Conservation (phyloP, 345 rosid genomes). For the Turritis glabra region DNA sequence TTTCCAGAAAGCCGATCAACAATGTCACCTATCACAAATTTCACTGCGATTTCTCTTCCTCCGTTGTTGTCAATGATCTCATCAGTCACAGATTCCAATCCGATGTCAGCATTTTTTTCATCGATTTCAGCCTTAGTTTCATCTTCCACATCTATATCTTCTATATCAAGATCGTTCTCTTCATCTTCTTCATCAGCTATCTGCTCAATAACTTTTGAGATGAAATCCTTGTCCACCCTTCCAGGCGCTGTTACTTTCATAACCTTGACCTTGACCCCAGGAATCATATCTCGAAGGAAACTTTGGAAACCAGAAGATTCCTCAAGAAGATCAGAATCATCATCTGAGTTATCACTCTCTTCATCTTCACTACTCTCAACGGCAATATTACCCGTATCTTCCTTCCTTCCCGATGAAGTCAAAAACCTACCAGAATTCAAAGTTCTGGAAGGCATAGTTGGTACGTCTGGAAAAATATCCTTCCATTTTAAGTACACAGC, state of each 20-base stretch:
- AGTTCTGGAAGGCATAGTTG: conserved; percentile 46
- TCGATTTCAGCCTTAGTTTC: conserved; percentile 57
- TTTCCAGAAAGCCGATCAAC: conserved; percentile 58
- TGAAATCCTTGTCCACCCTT: conserved; percentile 78
- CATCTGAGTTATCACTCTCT: conserved; percentile 64
- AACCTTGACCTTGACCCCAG: conserved; percentile 84
- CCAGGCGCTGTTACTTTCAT: conserved; percentile 76
- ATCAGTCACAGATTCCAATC: conserved; percentile 45
- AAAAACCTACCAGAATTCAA: conserved; percentile 45
- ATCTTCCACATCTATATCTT: conserved; percentile 62
- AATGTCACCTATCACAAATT: conserved; percentile 78
- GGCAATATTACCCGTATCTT: conserved; percentile 54
- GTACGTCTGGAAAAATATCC: conserved; percentile 49
- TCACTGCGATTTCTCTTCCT: conserved; percentile 66
- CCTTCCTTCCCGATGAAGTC: conserved; percentile 52
- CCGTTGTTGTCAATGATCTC: conserved; percentile 58
- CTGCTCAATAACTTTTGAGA: conserved; percentile 83
- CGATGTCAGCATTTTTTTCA: conserved; percentile 54
- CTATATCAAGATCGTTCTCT: conserved; percentile 54
- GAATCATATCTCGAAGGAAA: conserved; percentile 81
- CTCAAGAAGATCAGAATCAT: conserved; percentile 69
- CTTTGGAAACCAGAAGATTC: conserved; percentile 72
- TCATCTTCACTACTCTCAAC: conserved; percentile 59
- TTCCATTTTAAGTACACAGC: conserved; percentile 77
- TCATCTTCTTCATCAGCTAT: conserved; percentile 76